Evolutionary conservation across 2,329 filamentous ascomycete genomes (phyloP).

Genomic region (Emericellopsis cladophorae): DNA sequence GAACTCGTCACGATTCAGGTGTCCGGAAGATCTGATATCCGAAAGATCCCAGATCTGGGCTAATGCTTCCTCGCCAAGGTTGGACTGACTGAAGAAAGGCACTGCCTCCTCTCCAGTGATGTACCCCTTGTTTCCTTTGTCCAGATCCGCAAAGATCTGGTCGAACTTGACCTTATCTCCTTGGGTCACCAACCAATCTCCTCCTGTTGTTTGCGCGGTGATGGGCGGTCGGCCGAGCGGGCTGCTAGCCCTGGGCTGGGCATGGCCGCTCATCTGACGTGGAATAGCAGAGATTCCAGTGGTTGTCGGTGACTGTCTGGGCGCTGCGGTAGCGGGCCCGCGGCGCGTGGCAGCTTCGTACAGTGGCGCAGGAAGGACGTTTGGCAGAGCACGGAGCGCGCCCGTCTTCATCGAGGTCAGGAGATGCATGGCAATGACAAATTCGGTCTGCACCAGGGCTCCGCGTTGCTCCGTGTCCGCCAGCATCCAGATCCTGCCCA

Average conservation of each 20-base stretch:
- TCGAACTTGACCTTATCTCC: slow-evolving; percentile 84
- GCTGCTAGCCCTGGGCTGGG: slow-evolving; percentile 50
- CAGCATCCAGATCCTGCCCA: slow-evolving; percentile 93
- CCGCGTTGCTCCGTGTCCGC: slow-evolving; percentile 90
- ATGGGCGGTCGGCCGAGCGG: slow-evolving; percentile 40
- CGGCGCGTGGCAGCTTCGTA: slow-evolving; percentile 82
- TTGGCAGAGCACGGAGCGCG: slow-evolving; percentile 66
- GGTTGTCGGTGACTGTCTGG: slow-evolving; percentile 37
- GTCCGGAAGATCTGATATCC: slow-evolving; percentile 83
- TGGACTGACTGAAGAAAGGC: slow-evolving; percentile 84
- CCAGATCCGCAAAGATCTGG: slow-evolving; percentile 69
- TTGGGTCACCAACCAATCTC: slow-evolving; percentile 71
- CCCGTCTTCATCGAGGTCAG: slow-evolving; percentile 84
- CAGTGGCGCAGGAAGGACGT: slow-evolving; percentile 66
- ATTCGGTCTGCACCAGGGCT: slow-evolving; percentile 75
- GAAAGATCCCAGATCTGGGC: slow-evolving; percentile 96
- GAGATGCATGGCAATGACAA: slow-evolving; percentile 96
- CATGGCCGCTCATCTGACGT: slow-evolving; percentile 66
- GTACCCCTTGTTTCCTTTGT: slow-evolving; percentile 66
- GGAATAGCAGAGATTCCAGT: slow-evolving; percentile 51
- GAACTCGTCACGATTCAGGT: slow-evolving; percentile 79
- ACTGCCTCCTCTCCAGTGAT: slow-evolving; percentile 94
- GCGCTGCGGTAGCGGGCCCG: slow-evolving; percentile 21
- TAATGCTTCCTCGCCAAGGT: slow-evolving; percentile 74
- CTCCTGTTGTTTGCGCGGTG: slow-evolving; percentile 26